These are phyloP conservation scores for Plectosphaerella cucumerina DNA, from an alignment of 2,329 filamentous ascomycete species.

Conservation along the genomic window DNA sequence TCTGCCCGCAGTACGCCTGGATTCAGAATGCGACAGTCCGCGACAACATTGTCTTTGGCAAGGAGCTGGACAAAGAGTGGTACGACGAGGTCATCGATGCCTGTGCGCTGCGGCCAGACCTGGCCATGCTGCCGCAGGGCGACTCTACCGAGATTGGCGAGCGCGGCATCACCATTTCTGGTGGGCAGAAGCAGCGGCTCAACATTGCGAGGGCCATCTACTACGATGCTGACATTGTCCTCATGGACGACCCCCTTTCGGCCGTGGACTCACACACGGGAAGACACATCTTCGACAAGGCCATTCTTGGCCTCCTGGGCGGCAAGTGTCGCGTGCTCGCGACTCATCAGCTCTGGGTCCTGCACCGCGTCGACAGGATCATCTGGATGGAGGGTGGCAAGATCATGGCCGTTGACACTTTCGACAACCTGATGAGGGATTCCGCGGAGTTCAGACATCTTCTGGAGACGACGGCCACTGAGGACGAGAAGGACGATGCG, in stretches of 20 bases:
- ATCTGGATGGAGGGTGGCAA: conserved; percentile 87
- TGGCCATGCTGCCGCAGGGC: conserved; percentile 88
- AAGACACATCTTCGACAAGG: conserved; percentile 83
- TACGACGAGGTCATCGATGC: conserved; percentile 80
- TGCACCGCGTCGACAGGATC: conserved; percentile 85
- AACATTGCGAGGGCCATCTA: conserved; percentile 86
- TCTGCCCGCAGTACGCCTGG: conserved; percentile 97
- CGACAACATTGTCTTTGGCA: conserved; percentile 90
- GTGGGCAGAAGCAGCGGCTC: conserved; percentile 89
- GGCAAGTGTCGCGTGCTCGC: conserved; percentile 88
- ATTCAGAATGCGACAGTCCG: conserved; percentile 87
- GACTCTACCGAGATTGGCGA: conserved; percentile 93
- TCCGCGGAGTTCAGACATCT: conserved; percentile 76
- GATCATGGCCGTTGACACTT: conserved; percentile 84
- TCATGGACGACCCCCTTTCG: conserved; percentile 67
- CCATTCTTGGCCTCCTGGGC: conserved; percentile 82
- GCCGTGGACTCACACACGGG: conserved; percentile 69
- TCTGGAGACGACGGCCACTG: conserved; percentile 79
- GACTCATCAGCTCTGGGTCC: conserved; percentile 91
- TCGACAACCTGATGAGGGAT: conserved; percentile 77
- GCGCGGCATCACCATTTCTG: conserved; percentile 90
- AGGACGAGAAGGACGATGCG: conserved; percentile 55
- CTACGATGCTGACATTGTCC: conserved; percentile 62
- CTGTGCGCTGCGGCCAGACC: conserved; percentile 79
- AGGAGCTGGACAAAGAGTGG: conserved; percentile 70